Evolutionary conservation across 768 basidiomycete genomes (phyloP), one percentile per base, ranked within the genome.

Genomic region (Leccinum boreale): DNA sequence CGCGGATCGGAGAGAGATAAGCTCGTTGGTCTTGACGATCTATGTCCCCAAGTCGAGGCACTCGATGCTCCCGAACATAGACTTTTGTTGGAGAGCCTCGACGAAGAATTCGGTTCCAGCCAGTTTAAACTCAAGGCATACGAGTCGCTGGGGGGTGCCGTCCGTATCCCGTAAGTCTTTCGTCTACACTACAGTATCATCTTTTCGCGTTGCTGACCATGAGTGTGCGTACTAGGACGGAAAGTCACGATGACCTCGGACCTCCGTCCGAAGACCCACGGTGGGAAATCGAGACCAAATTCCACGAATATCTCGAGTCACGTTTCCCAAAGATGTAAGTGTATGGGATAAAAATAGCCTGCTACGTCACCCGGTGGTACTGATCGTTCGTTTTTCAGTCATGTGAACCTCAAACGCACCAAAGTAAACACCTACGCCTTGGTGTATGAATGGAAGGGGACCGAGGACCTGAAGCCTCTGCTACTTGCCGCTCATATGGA

Each of bases 271-370:
- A 74, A 53, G 84, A 85, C 58, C 70, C 78, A 7, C 75, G 82
- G 5, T 76, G 75, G 76, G 58, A 70, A 46, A 62, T 69, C 6
- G 68, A 74, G 39, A 47, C 50, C 29, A 53, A 62, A 19, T 53
- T 71, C 55, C 73, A 67, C 39, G 58, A 55, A 3, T 70, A 68
- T 54, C 53, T 72, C 23, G 61, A 70, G 45, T 64, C 68, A 28
- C 74, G 87, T 46, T 94, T 89, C 63, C 83, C 85, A 10, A 77
- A 83, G 68, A 82, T 78, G 78, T 89, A 68, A 51, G 75, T 74
- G 4, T 11, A 8, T 36, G 15, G 17, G 6, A n/a, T 9, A 1
- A 17, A 45, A 9, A 23, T 44, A 14, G 31, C 19, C 4, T 45
- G 47, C 2, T 35, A 35, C 33, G 0, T 1, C 12, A 17, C 12